Evolutionary conservation across 805 yeast genomes (phyloP).

Genomic region (Crinitomyces ghanaensis): DNA sequence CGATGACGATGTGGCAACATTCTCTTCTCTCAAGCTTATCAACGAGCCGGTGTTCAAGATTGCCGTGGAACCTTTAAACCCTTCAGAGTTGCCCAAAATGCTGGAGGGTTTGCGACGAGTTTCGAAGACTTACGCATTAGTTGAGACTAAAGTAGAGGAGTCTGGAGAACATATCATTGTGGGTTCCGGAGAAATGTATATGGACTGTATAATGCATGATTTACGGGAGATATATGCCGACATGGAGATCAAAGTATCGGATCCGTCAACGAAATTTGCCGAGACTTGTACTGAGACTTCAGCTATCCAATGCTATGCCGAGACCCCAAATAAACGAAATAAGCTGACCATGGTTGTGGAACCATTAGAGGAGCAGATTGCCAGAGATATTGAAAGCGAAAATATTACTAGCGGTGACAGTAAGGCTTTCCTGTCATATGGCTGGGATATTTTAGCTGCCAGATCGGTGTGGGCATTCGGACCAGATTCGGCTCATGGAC

Average conservation of each 20-base stretch:
- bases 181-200: conserved; percentile 79
- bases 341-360: conserved; percentile 64
- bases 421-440: too few species aligned
- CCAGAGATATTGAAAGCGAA: conserved; percentile 44
- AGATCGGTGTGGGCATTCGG: conserved; percentile 75
- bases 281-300: conserved; percentile 67
- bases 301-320: conserved; percentile 52
- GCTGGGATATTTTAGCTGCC: conserved; percentile 78
- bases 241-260: conserved; percentile 70
- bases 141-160: conserved; percentile 65
- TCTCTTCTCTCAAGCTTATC: conserved; percentile 35
- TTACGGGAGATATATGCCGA: conserved; percentile 51
- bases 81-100: conserved; percentile 66
- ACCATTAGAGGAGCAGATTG: conserved; percentile 50
- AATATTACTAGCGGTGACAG: conserved; percentile 24
- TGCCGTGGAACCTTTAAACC: conserved; percentile 71
- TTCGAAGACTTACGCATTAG: conserved; percentile 52
- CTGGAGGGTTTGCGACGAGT: conserved; percentile 57
- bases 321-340: conserved; percentile 43
- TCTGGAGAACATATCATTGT: conserved; percentile 75
- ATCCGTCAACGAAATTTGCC: conserved; percentile 66
- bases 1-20: conserved; percentile 23
- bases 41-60: conserved; percentile 59
- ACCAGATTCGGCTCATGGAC: conserved; percentile 36
- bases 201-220: conserved; percentile 77